These are phyloP conservation scores for Sporothrix protearum DNA, from an alignment of 2,329 filamentous ascomycete genomes.

Conservation along the genomic window DNA sequence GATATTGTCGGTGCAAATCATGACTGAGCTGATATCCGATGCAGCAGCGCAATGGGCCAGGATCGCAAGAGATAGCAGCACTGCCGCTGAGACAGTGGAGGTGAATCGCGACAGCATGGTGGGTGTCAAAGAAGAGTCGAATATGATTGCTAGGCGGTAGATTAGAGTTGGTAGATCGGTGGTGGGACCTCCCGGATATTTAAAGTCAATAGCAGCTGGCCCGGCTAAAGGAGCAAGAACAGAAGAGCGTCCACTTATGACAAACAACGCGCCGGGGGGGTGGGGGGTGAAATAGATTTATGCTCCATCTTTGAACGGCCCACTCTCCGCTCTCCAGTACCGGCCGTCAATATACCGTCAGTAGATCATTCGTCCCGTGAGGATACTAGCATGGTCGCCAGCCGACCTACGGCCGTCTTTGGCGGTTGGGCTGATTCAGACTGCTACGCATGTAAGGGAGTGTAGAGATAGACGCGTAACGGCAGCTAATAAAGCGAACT, in stretches of 20 bases:
- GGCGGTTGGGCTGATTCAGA: too few relatives aligned
- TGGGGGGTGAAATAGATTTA: not conserved
- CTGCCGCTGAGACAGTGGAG: not conserved
- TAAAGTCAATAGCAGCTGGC: not conserved
- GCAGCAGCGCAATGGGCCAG: not conserved
- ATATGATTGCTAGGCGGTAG: not conserved
- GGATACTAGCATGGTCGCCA: too few relatives aligned
- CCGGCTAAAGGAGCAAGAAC: slow-evolving; percentile 4
- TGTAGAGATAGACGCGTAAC: too few relatives aligned
- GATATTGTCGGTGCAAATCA: slow-evolving; percentile 16
- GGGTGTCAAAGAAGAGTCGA: not conserved
- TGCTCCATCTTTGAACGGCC: not conserved
- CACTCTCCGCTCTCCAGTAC: not conserved
- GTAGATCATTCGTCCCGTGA: not conserved
- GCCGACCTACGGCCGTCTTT: too few relatives aligned
- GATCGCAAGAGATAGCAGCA: not conserved
- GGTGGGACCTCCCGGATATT: not conserved
- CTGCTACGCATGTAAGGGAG: too few relatives aligned
- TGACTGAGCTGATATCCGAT: slow-evolving; percentile 6
- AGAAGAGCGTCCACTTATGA: not conserved
- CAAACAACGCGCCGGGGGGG: not conserved
- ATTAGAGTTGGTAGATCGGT: not conserved
- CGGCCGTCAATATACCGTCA: not conserved
- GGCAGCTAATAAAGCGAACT: too few relatives aligned
- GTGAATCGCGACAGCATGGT: not conserved